Conservation (phyloP, 2,329 filamentous ascomycete species). For the Microdochium paspali region DNA sequence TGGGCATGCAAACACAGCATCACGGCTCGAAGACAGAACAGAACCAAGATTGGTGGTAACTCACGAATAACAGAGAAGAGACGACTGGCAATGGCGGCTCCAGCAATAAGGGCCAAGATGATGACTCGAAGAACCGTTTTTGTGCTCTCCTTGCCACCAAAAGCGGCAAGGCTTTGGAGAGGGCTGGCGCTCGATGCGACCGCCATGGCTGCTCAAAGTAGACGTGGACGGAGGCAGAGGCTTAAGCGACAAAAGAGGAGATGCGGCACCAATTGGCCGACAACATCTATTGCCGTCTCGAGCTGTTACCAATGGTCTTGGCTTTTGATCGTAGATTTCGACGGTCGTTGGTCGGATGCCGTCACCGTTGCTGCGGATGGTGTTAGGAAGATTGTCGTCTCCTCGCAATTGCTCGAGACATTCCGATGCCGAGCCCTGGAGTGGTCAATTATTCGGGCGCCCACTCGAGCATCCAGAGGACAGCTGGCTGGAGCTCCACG, state of each 20-base stretch:
- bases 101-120: constrained; percentile 86
- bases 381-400: background rate
- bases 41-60: constrained; percentile 2
- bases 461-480: background rate
- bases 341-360: background rate
- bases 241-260: background rate
- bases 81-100: constrained; percentile 82
- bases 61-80: constrained; percentile 96
- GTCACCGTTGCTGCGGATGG: background rate
- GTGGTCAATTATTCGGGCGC: background rate
- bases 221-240: constrained; percentile 1
- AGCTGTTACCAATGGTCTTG: too few species aligned
- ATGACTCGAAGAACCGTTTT: constrained; percentile 78
- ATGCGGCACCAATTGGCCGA: background rate
- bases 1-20: too few species aligned
- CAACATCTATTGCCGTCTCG: background rate
- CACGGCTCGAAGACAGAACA: too few species aligned
- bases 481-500: background rate
- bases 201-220: constrained; percentile 21
- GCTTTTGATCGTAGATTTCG: too few species aligned
- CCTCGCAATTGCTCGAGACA: background rate
- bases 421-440: too few species aligned
- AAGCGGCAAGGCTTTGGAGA: constrained; percentile 44
- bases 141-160: constrained; percentile 73
- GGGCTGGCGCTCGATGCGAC: constrained; percentile 22